Base-by-base conservation (phyloP, 2,329 filamentous ascomycete genomes). In the Fusarium solani-melongenae region DNA sequence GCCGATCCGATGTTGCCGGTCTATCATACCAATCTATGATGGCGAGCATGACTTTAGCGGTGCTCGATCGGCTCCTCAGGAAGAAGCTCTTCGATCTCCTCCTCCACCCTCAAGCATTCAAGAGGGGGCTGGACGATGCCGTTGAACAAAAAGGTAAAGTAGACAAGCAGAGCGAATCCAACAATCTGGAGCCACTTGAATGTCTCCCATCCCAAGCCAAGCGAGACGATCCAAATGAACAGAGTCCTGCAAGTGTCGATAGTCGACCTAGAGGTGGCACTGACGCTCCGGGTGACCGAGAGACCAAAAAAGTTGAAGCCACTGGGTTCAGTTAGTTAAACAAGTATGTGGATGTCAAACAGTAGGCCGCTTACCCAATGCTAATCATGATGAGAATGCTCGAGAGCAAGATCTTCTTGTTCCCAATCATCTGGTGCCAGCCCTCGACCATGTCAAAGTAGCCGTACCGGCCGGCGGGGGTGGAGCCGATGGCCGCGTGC, bases 251-350 rank as follows among this genome's bases (percentile, higher is more conserved):
- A 98, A 1, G 96, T 99, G 82, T 99, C 96, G 78, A 99, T 98
- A 34, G 96, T 98, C 34, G 94, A 97, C 70, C 96, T 91, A 2
- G 96, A 94, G 0, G 96, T 99, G 12, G 96, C 96, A 72, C 93
- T 97, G 75, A 99, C 94, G 71, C 85, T 92, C 69, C 94, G 91
- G 1, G 96, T 99, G 10, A 99, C 96, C 1, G 94, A 96, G 11
- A 99, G 89, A 9, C 96, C 96, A 83, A 99, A 99, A 87, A 97
- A 99, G 85, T 99, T 99, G 89, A 98, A 99, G 62, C 96, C 95
- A 72, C 94, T 97, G 34, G 49, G 31, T 14, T 29, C 6, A 7
- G 67, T 81, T 66, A 78, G 75, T 63, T 4, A 5, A 27, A 34
- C 17, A 7, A 36, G 7, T n/a, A 31, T 11, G 17, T 53, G 27